Conservation (phyloP, 495 filamentous ascomycete genomes). For the Hyaloscypha variabilis region DNA sequence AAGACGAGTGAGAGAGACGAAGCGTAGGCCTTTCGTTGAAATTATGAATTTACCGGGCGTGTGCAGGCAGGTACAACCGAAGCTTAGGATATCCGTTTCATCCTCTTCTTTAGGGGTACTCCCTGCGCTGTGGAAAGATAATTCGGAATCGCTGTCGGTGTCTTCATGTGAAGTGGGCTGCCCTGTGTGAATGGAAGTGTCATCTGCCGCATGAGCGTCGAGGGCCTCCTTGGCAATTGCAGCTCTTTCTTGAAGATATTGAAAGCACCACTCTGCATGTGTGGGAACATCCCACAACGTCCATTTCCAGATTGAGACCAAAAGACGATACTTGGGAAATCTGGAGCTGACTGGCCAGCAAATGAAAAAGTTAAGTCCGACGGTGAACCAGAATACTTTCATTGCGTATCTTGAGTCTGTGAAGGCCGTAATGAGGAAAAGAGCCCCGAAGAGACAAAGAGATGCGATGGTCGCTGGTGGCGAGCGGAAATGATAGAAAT, state of each 20-base stretch:
- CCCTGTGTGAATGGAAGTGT: neutral
- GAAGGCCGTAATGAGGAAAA: conserved; percentile 36
- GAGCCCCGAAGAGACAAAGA: conserved; percentile 36
- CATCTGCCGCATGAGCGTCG: neutral
- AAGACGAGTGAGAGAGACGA: neutral
- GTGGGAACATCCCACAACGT: conserved; percentile 45
- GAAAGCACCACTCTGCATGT: conserved; percentile 27
- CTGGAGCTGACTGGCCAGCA: conserved; percentile 44
- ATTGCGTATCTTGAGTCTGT: conserved; percentile 39
- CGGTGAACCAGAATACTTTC: conserved; percentile 40
- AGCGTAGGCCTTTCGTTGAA: conserved; percentile 4
- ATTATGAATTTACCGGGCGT: conserved; percentile 14
- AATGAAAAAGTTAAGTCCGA: conserved; percentile 44
- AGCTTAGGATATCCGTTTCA: neutral
- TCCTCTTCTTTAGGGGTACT: neutral
- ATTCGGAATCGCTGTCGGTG: neutral
- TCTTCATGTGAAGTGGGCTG: neutral
- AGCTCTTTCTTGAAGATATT: conserved; percentile 21
- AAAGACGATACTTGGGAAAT: conserved; percentile 44
- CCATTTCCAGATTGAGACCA: conserved; percentile 45
- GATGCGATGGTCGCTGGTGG: conserved; percentile 40
- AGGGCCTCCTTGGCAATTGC: conserved; percentile 2
- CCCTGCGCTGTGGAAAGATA: neutral
- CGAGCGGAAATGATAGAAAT: conserved; percentile 47
- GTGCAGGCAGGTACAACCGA: conserved; percentile 14